Evolutionary conservation across 2,329 filamentous ascomycete genomes (phyloP), one percentile per base, ranked within the genome.

Genomic region (Lachnellula occidentalis): DNA sequence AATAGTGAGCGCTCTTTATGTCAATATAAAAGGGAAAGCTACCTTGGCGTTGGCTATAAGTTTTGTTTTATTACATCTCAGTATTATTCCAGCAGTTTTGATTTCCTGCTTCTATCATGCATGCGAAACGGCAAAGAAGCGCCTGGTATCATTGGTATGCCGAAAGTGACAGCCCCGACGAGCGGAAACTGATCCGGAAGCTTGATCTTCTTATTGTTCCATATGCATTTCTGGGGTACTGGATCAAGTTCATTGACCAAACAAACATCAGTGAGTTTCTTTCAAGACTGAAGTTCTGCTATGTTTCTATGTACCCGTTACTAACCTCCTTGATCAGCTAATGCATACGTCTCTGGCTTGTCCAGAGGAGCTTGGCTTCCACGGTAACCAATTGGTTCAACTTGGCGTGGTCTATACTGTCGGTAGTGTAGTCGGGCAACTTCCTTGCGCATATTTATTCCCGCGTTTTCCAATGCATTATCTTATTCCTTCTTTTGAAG

Each of bases 151-250:
- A 76, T 55, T 80, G 77, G 77, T 80, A 74, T 62, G 66, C 76
- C 2, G 67, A 73, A 17, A 67, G 74, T 6, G 79, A 83, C 56
- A 78, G 73, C 0, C 69, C 69, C 0, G 74, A 76, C 52, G 78
- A 82, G 58, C 70, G 76, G 37, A 73, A 71, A 56, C 69, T 83
- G 2, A 77, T 83, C 34, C 51, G 74, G 21, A 83, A 83, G 61
- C 72, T 83, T 14, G 80, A 83, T 57, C 64, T 78, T 0, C 66
- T 82, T 2, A 77, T 83, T 39, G 74, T 83, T 0, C 78, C 78
- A 0, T 82, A 81, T 61, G 78, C 78, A 0, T 76, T 81, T 45
- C 64, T 82, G 2, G 72, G 75, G 0, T 81, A 81, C 57, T 82
- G 78, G 75, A 73, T 76, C 49, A 65, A 65, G 34, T 61, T 63